Conservation (phyloP, 1,284 basidiomycete species). For the Coriolopsis trogii region DNA sequence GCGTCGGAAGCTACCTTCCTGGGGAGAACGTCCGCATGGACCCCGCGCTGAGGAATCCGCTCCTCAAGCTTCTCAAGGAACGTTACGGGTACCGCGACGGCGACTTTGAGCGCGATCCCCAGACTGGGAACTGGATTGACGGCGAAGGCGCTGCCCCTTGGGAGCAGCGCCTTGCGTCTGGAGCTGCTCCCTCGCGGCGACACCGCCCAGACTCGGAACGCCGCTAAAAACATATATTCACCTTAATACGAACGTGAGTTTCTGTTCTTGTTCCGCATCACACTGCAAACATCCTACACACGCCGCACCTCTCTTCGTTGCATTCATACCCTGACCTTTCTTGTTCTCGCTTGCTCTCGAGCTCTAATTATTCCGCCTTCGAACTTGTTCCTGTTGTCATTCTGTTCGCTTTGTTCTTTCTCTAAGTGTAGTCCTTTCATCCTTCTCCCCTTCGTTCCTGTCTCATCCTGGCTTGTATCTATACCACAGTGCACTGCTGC, state of each 20-base stretch:
- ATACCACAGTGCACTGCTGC: constrained; percentile 8
- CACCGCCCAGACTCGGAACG: constrained; percentile 33
- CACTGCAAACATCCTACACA: too few species aligned
- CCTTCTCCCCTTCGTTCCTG: constrained; percentile 4
- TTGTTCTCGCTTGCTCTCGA: neutral
- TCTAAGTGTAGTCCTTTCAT: constrained; percentile 14
- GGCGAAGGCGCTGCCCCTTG: constrained; percentile 64
- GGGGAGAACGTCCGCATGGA: constrained; percentile 87
- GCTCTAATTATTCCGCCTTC: constrained; percentile 17
- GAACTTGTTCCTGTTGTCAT: neutral
- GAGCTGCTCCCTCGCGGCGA: constrained; percentile 39
- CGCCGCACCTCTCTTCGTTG: neutral
- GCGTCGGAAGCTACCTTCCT: constrained; percentile 78
- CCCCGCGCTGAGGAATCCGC: constrained; percentile 76
- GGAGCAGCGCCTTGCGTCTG: constrained; percentile 57
- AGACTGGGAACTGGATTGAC: constrained; percentile 63
- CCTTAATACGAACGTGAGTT: constrained; percentile 1
- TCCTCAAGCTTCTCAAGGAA: constrained; percentile 67
- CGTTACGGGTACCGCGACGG: constrained; percentile 82
- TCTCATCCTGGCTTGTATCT: constrained; percentile 13
- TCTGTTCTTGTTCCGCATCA: neutral
- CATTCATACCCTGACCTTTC: neutral
- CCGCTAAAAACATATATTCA: constrained; percentile 21
- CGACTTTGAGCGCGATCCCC: constrained; percentile 73
- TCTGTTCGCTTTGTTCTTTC: constrained; percentile 1